These are phyloP conservation scores for Parmales sp. DNA, from an alignment of 108 stramenopile species.

Conservation along the genomic window DNA sequence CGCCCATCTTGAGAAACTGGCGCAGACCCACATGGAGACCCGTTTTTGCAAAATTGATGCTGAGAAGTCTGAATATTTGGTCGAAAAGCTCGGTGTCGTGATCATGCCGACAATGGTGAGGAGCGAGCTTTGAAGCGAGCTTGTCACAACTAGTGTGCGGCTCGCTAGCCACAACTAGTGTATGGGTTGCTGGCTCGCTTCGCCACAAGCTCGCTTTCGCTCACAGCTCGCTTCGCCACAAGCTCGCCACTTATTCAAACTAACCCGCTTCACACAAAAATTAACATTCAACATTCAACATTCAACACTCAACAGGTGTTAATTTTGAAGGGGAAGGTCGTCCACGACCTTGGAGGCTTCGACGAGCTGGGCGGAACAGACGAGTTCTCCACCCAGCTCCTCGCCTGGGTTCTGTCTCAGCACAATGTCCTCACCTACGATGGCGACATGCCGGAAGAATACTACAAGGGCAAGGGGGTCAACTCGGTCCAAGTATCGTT, in stretches of 20 bases:
- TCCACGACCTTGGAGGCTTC: constrained; percentile 87
- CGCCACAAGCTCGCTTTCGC: too few species aligned
- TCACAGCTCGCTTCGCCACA: too few species aligned
- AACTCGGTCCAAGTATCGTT: background rate
- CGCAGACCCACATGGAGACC: constrained; percentile 82
- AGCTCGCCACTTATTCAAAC: too few species aligned
- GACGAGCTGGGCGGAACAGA: constrained; percentile 91
- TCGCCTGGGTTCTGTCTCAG: constrained; percentile 66
- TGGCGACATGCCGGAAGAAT: constrained; percentile 33
- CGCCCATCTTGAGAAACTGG: constrained; percentile 68
- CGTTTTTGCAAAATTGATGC: constrained; percentile 91
- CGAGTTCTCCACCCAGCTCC: constrained; percentile 67
- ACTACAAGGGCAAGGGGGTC: constrained; percentile 1
- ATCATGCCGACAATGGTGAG: constrained; percentile 94
- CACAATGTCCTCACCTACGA: constrained; percentile 50
- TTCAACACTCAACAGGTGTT: too few species aligned
- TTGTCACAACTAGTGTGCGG: too few species aligned
- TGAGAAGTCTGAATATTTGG: constrained; percentile 87
- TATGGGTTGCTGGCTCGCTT: too few species aligned
- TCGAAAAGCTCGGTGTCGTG: constrained; percentile 81
- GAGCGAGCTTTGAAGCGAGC: too few species aligned
- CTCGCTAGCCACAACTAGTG: too few species aligned
- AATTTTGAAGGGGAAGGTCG: constrained; percentile 79
- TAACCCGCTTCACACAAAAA: too few species aligned
- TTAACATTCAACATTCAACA: too few species aligned